Evolutionary conservation across 805 yeast species (phyloP).

Genomic region (Candida hispaniensis): DNA sequence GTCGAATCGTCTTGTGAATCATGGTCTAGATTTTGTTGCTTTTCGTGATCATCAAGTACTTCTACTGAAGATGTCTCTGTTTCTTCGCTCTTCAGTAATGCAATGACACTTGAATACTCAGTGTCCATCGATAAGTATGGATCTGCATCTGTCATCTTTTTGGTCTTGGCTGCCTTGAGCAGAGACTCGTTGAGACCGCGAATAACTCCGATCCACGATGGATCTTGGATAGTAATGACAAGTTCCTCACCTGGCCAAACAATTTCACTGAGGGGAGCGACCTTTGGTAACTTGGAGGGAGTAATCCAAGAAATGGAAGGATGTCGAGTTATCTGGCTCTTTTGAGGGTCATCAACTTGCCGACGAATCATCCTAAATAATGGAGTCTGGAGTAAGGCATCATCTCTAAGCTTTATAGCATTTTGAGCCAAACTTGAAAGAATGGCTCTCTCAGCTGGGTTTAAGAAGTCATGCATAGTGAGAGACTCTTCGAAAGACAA

Average conservation of each 20-base stretch:
- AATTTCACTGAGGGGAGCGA: constrained; percentile 1
- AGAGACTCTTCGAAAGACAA: constrained; percentile 17
- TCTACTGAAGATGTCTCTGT: too few relatives aligned
- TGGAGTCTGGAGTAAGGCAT: constrained; percentile 3
- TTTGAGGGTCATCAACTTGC: neutral
- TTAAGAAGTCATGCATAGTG: constrained; percentile 17
- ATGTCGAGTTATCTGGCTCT: constrained; percentile 3
- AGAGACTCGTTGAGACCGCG: constrained; percentile 8
- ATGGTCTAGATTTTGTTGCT: too few relatives aligned
- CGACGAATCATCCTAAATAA: constrained; percentile 4
- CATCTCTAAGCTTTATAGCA: constrained; percentile 7
- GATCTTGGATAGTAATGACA: constrained; percentile 7
- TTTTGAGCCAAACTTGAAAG: neutral
- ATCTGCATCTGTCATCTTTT: constrained; percentile 8
- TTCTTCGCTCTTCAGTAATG: too few relatives aligned
- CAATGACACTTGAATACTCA: constrained; percentile 11
- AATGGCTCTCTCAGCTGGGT: constrained; percentile 17
- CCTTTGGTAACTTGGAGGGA: constrained; percentile 1
- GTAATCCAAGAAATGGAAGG: constrained; percentile 11
- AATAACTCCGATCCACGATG: constrained; percentile 11
- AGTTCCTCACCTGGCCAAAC: constrained; percentile 11
- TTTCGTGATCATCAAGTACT: too few relatives aligned
- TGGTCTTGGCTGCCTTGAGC: constrained; percentile 1
- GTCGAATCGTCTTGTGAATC: too few relatives aligned
- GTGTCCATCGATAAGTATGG: constrained; percentile 9